These are phyloP conservation scores for Viola pubescens DNA, from an alignment of 441 rosid species.

Conservation along the genomic window DNA sequence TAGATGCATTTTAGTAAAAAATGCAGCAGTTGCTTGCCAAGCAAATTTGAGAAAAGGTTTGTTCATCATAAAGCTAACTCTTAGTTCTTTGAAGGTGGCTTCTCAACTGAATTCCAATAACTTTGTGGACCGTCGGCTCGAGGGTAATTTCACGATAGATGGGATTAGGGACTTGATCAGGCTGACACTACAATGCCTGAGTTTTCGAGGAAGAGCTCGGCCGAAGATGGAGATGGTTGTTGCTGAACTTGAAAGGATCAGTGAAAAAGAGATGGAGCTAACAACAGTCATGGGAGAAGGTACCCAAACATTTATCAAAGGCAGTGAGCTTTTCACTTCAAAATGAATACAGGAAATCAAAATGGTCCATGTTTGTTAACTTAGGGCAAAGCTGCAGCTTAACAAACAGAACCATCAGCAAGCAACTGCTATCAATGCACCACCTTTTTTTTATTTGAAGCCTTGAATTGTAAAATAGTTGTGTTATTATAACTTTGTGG, in stretches of 20 bases:
- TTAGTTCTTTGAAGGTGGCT: conserved; percentile 30
- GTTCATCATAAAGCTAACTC: too few species aligned
- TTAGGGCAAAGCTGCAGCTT: too few species aligned
- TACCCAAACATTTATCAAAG: conserved; percentile 34
- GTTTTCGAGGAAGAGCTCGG: conserved; percentile 30
- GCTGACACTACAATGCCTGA: conserved; percentile 41
- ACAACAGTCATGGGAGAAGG: conserved; percentile 50
- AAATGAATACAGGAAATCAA: conserved; percentile 9
- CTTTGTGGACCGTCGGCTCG: conserved; percentile 37
- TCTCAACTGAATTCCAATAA: conserved; percentile 22
- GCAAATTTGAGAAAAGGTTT: too few species aligned
- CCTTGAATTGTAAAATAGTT: too few species aligned
- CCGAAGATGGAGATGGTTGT: conserved; percentile 42
- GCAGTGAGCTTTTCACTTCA: conserved; percentile 43
- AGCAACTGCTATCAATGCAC: too few species aligned
- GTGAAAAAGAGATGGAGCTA: conserved; percentile 39
- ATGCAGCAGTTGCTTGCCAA: too few species aligned
- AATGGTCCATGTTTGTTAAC: background rate
- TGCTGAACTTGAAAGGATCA: conserved; percentile 40
- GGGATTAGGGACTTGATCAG: conserved; percentile 35
- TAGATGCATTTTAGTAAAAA: too few species aligned
- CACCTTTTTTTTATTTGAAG: too few species aligned
- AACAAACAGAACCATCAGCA: too few species aligned
- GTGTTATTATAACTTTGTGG: too few species aligned
- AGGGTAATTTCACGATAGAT: conserved; percentile 38